These are phyloP conservation scores for Rhizophora apiculata DNA, from an alignment of 345 rosid species.

Conservation along the genomic window DNA sequence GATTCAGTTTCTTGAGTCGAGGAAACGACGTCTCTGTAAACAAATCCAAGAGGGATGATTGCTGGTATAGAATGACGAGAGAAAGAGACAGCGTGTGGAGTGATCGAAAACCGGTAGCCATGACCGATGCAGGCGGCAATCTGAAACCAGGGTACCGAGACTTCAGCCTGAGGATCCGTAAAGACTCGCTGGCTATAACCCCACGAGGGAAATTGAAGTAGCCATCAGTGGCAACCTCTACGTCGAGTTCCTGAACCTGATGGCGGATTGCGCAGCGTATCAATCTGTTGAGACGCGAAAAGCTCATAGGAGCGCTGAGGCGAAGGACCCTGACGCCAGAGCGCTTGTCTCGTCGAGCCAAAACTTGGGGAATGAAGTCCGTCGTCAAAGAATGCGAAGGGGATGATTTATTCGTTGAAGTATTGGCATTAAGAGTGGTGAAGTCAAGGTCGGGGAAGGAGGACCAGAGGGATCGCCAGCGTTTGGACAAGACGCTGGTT, in stretches of 20 bases:
- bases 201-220: slow-evolving; percentile 75
- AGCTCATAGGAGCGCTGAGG: slow-evolving; percentile 50
- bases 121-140: slow-evolving; percentile 53
- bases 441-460: slow-evolving; percentile 91
- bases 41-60: slow-evolving; percentile 52
- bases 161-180: slow-evolving; percentile 50
- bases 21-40: slow-evolving; percentile 71
- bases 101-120: slow-evolving; percentile 52
- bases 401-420: slow-evolving; percentile 9
- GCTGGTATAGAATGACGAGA: slow-evolving; percentile 42
- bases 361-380: slow-evolving; percentile 43
- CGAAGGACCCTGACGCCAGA: slow-evolving; percentile 59
- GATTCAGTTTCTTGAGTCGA: slow-evolving; percentile 44
- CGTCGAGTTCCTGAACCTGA: slow-evolving; percentile 64
- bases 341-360: slow-evolving; percentile 45
- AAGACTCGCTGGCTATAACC: slow-evolving; percentile 45
- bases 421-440: slow-evolving; percentile 42
- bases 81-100: slow-evolving; percentile 54
- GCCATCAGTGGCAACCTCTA: slow-evolving; percentile 70
- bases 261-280: slow-evolving; percentile 67
- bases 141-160: slow-evolving; percentile 69
- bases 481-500: slow-evolving; percentile 55
- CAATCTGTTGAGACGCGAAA: slow-evolving; percentile 56
- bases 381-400: slow-evolving; percentile 7
- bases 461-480: slow-evolving; percentile 70